Base-by-base conservation (phyloP, 2,329 filamentous ascomycete species). In the Colletotrichum ledebouriae region DNA sequence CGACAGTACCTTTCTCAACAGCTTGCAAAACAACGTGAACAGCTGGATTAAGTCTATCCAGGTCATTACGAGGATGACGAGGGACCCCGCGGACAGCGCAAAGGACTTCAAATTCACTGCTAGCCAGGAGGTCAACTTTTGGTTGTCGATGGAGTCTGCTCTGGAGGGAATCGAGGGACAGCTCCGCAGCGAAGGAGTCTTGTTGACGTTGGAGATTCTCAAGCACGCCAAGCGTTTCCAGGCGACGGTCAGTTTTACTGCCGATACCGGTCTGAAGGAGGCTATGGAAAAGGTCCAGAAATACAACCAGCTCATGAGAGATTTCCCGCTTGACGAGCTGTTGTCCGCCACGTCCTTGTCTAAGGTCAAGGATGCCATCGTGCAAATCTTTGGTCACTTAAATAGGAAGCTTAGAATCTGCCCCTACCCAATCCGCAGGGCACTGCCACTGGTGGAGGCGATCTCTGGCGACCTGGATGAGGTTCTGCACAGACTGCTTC, bases 41-140 rank as follows among this genome's bases (percentile, higher is more conserved):
- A 91, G 91, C 71, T 99, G 96, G 96, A 99, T 99, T 82, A 97
- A 97, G 82, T 97, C 95, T 11, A 99, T 99, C 72, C 95, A 98
- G 78, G 91, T 92, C 55, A 97, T 98, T 73, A 99, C 96, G 44
- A 97, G 97, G 81, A 92, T 97, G 84, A 93, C 94, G 46, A 90
- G 94, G 75, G 96, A 99, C 74, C 90, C 93, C 1, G 83, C 85
- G 4, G 90, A 78, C 85, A 87, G 72, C 86, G 80, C 78, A 62
- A 81, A 83, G 70, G 81, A 84, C 64, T 83, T 84, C 67, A 83
- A 81, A 73, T 75, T 75, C 37, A 97, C 94, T 22, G 96, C 96
- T 37, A 95, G 93, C 64, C 96, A 98, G 78, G 96, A 99, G 79
- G 97, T 99, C 79, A 98, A 98, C 79, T 99, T 99, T 77, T 99